Conservation (phyloP, 78 protist genomes). For the Isochrysis galbana region DNA sequence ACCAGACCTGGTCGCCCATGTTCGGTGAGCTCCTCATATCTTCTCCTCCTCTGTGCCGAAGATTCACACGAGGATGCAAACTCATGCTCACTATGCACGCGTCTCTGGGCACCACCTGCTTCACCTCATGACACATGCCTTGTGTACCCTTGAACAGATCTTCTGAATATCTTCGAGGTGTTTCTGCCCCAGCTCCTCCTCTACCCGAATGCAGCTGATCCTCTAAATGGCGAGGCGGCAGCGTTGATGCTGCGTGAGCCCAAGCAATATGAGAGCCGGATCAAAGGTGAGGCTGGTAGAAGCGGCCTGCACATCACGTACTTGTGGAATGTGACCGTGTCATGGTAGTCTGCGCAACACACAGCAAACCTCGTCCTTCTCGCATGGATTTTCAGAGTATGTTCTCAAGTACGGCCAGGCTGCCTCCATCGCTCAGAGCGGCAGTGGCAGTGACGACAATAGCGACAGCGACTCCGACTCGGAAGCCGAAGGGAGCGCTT, state of each 20-base stretch:
- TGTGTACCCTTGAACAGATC: too few relatives aligned
- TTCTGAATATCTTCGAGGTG: too few relatives aligned
- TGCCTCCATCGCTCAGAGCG: neutral
- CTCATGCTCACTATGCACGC: too few relatives aligned
- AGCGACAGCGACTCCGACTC: constrained; percentile 5
- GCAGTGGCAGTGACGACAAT: too few relatives aligned
- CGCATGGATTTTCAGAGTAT: neutral
- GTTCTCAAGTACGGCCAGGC: neutral
- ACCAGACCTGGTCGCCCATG: constrained; percentile 98
- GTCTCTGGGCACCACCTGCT: too few relatives aligned
- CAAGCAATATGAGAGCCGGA: constrained; percentile 48
- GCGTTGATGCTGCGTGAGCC: constrained; percentile 79
- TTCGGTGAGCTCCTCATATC: too few relatives aligned
- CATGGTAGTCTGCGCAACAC: too few relatives aligned
- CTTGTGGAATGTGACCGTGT: too few relatives aligned
- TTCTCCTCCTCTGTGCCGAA: neutral
- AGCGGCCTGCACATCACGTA: neutral
- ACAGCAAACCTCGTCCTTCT: neutral
- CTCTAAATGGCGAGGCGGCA: constrained; percentile 97
- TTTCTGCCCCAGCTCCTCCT: constrained; percentile 94
- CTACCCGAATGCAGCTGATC: constrained; percentile 97
- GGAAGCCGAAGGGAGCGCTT: too few relatives aligned
- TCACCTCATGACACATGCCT: too few relatives aligned
- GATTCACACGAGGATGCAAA: too few relatives aligned
- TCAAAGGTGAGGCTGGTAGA: neutral